Evolutionary conservation across 2,329 filamentous ascomycete genomes (phyloP).

Genomic region (Fusarium abutilonis): DNA sequence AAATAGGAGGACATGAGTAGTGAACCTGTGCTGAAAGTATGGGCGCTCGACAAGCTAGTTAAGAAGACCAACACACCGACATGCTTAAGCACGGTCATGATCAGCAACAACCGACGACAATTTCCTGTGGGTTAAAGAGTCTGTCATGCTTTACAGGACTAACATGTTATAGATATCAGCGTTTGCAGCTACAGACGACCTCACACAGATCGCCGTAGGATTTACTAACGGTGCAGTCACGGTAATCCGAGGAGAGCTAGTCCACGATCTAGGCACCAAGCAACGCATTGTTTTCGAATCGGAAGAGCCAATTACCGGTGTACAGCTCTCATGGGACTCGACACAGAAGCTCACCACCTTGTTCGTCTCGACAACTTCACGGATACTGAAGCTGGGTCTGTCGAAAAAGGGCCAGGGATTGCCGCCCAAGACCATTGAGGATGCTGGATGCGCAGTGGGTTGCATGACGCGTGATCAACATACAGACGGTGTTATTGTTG

Average conservation of each 20-base stretch:
- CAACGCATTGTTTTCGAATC: conserved; percentile 96
- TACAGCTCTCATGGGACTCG: conserved; percentile 74
- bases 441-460: conserved; percentile 88
- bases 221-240: conserved; percentile 97
- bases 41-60: conserved; percentile 91
- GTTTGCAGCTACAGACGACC: conserved; percentile 85
- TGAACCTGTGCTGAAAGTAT: conserved; percentile 94
- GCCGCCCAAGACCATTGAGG: conserved; percentile 87
- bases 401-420: conserved; percentile 90
- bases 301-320: conserved; percentile 92
- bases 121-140: conserved; percentile 74
- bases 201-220: conserved; percentile 92
- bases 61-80: conserved; percentile 92
- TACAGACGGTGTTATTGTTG: conserved; percentile 89
- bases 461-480: conserved; percentile 90
- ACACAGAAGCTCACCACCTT: conserved; percentile 72
- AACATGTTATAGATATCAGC: conserved; percentile 73
- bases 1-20: conserved; percentile 81
- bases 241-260: conserved; percentile 90
- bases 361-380: conserved; percentile 90
- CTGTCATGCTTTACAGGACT: not conserved
- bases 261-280: conserved; percentile 93
- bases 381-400: conserved; percentile 86
- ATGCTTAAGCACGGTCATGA: conserved; percentile 84
- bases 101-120: conserved; percentile 90